Evolutionary conservation across 2,329 filamentous ascomycete species (phyloP), one percentile per base, ranked within the genome.

Genomic region (Cercospora brassicicola): DNA sequence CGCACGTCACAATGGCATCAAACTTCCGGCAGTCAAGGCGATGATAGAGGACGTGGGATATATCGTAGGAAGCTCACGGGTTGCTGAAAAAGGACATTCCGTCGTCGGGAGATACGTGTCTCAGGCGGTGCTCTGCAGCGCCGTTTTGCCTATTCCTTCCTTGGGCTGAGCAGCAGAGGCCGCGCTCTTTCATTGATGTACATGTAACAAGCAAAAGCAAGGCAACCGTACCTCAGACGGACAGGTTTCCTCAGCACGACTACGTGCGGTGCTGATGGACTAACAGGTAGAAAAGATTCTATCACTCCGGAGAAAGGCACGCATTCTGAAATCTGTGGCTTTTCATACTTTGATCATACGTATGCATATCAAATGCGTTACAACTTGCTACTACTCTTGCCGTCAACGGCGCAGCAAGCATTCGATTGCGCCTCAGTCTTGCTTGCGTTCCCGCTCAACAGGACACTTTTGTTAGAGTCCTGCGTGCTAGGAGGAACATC

Each of bases 401-500:
- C 20, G 23, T 68, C 59, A 13, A 42, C 55, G 30, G 45, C 59
- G 31, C 63, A 68, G 55, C 67, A 68, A 9, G 63, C 15, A 5
- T 60, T 57, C 8, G 28, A 18, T 18, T 64, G 59, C 11, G 48
- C 66, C 28, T 51, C 45, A 26, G 51, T 31, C 51, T 61, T 31
- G 18, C 42, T 28, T 33, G 73, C 67, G 76, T 78, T 15, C 81
- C 73, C 74, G 42, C 71, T 72, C 31, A 78, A 45, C 56, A 78
- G 60, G 2, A 76, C 78, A 53, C 75, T 78, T 76, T 81, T 78
- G 67, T 85, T 85, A 67, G 84, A 81, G 28, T 74, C 76, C 75
- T 85, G 84, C 67, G 81, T 81, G 66, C 82, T 81, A 10, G 71
- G 72, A 18, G 86, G 86, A 2, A 88, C 86, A 80, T 87, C 86